These are phyloP conservation scores for Phyllosticta ampelicida DNA, from an alignment of 2,329 filamentous ascomycete species.

Conservation along the genomic window DNA sequence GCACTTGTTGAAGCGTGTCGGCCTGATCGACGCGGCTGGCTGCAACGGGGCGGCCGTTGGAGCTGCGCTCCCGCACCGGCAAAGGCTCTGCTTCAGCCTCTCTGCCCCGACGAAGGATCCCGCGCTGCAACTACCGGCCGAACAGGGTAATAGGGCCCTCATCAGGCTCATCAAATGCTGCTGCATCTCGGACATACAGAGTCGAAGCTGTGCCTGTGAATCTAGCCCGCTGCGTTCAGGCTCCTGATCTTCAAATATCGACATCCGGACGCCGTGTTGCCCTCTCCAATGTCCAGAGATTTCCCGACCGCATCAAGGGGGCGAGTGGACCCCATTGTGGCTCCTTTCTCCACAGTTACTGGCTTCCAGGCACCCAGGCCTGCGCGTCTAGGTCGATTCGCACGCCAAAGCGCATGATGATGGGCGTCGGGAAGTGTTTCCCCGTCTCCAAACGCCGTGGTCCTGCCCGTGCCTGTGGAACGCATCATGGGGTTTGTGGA, in stretches of 20 bases:
- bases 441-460: background rate
- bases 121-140: background rate
- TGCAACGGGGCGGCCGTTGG: background rate
- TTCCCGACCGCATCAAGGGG: background rate
- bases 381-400: background rate
- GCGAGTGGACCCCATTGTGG: background rate
- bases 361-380: background rate
- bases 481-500: background rate
- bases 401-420: slow-evolving; percentile 3
- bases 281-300: background rate
- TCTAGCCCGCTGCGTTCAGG: background rate
- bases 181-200: background rate
- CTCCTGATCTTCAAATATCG: background rate
- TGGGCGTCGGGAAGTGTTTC: slow-evolving; percentile 7
- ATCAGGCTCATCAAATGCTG: background rate
- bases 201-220: background rate
- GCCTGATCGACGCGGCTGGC: slow-evolving; percentile 5
- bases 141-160: background rate
- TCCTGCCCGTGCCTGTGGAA: background rate
- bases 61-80: background rate
- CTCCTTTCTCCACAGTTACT: background rate
- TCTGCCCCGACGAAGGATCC: background rate
- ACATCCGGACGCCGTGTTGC: background rate
- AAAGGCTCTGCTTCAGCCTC: background rate
- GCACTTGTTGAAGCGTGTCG: background rate